Base-by-base conservation (phyloP, 805 yeast genomes). In the Tanozyma kutaoensis region DNA sequence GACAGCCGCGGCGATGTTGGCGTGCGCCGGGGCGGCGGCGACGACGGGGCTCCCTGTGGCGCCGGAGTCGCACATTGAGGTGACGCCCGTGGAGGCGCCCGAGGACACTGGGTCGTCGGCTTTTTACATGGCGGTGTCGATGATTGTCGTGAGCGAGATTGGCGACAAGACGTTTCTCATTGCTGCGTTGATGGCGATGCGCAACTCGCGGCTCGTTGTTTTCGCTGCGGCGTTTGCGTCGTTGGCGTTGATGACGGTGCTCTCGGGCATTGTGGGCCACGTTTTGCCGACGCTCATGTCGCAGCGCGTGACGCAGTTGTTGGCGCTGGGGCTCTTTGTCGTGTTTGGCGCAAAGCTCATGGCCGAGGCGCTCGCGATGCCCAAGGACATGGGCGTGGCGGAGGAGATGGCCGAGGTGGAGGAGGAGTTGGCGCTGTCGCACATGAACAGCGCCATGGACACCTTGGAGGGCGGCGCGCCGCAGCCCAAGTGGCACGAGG, bases 161-260 rank as follows among this genome's bases (percentile, higher is more conserved):
- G 98, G 98, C 33, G 99, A 91, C 52, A 91, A 91, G 58, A 91
- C 99, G 0, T 91, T 91, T 48, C 66, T 91, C 38, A 84, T 91
- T 42, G 96, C 98, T 20, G 97, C 96, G 2, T 63, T 91, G 37
- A 86, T 91, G 95, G 95, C 97, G 17, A 91, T 91, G 97, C 80
- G 82, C 47, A 76, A 85, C 52, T 71, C 86, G 12, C 68, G 93
- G 42, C 42, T 68, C 44, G 63, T 82, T 25, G 97, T 91, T n/a
- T 88, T 91, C 48, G 62, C 82, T 7, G 75, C 95, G 11, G 91
- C 95, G 3, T 82, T 84, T 38, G 49, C 78, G 10, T 84, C 97
- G 2, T 65, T 91, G 42, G 81, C 72, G 3, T 50, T 91, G 29
- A 91, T 91, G 98, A 85, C 98, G 2, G 61, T 91, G 8, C 63